A percentile compares a stretch with the other conserved stretches of the same genome.
These are phyloP conservation scores for Priceomyces haplophilus DNA, from an alignment of 805 yeast genomes.

Conservation along the genomic window DNA sequence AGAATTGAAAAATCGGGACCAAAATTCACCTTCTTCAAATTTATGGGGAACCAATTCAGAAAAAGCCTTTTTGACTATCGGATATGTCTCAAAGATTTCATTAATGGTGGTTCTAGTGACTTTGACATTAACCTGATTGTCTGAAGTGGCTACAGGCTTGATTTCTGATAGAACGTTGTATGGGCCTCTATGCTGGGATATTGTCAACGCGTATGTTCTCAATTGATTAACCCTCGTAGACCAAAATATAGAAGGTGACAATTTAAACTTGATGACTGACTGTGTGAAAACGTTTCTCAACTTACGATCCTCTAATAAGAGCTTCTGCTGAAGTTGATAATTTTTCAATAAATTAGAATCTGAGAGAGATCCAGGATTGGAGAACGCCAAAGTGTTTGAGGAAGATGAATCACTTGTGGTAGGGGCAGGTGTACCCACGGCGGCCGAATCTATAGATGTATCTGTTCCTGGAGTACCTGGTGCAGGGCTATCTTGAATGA, in stretches of 20 bases:
- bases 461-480: slow-evolving; percentile 7
- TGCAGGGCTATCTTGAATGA: slow-evolving; percentile 38
- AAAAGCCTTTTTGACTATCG: slow-evolving; percentile 84
- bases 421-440: slow-evolving; percentile 9
- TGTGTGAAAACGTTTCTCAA: slow-evolving; percentile 79
- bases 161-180: slow-evolving; percentile 92
- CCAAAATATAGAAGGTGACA: slow-evolving; percentile 87
- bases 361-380: slow-evolving; percentile 25
- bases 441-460: slow-evolving; percentile 6
- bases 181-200: slow-evolving; percentile 85
- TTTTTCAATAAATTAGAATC: slow-evolving; percentile 60
- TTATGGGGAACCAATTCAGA: slow-evolving; percentile 82
- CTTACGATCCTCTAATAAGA: slow-evolving; percentile 64
- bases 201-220: slow-evolving; percentile 81
- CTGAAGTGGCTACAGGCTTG: slow-evolving; percentile 88
- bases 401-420: slow-evolving; percentile 4
- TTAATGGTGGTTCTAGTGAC: slow-evolving; percentile 87
- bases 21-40: slow-evolving; percentile 84
- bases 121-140: slow-evolving; percentile 89
- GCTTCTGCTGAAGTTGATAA: slow-evolving; percentile 71
- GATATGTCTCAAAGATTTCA: slow-evolving; percentile 89
- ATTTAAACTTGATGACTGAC: slow-evolving; percentile 73
- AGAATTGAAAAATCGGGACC: slow-evolving; percentile 94
- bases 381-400: slow-evolving; percentile 18
- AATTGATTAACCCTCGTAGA: slow-evolving; percentile 71